phyloP scores from a whole-genome alignment of 2,329 filamentous ascomycete species.

The Pseudogymnoascus sp. region DNA sequence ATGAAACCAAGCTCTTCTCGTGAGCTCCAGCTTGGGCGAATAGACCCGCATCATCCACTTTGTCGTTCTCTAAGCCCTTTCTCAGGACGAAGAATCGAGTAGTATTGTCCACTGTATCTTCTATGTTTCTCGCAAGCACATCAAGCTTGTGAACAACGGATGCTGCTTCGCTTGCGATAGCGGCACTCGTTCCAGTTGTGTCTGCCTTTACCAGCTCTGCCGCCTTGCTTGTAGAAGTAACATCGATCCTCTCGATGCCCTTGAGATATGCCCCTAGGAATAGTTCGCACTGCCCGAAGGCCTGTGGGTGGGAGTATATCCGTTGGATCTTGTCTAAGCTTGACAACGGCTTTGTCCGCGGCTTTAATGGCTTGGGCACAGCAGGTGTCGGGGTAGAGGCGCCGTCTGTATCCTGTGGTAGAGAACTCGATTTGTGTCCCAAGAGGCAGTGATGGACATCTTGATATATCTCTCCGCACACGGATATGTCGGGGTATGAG shows the following conservation, averaged over 20 bases:
- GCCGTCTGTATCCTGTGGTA: background rate
- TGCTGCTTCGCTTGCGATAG: constrained; percentile 71
- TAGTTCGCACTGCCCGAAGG: constrained; percentile 79
- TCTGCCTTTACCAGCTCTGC: constrained; percentile 67
- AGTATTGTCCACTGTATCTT: constrained; percentile 69
- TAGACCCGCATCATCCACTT: constrained; percentile 13
- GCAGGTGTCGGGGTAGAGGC: constrained; percentile 45
- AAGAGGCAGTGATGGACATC: constrained; percentile 84
- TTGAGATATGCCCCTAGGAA: constrained; percentile 68
- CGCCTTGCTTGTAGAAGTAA: constrained; percentile 76
- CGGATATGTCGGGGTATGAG: constrained; percentile 59
- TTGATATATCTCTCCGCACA: constrained; percentile 80
- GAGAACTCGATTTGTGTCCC: constrained; percentile 36
- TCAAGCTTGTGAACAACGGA: constrained; percentile 61
- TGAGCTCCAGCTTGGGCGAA: background rate
- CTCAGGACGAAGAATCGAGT: constrained; percentile 68
- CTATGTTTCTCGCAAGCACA: constrained; percentile 61
- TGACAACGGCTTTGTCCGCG: constrained; percentile 40
- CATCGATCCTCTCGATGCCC: constrained; percentile 72
- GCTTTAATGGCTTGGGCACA: constrained; percentile 38
- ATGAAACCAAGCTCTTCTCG: constrained; percentile 69
- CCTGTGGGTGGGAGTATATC: constrained; percentile 90
- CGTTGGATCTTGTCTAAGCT: constrained; percentile 58
- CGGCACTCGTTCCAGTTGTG: constrained; percentile 55
- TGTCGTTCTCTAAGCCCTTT: constrained; percentile 20